Conservation (phyloP, 2,329 filamentous ascomycete species). For the Ophiostoma himal-ulmi region DNA sequence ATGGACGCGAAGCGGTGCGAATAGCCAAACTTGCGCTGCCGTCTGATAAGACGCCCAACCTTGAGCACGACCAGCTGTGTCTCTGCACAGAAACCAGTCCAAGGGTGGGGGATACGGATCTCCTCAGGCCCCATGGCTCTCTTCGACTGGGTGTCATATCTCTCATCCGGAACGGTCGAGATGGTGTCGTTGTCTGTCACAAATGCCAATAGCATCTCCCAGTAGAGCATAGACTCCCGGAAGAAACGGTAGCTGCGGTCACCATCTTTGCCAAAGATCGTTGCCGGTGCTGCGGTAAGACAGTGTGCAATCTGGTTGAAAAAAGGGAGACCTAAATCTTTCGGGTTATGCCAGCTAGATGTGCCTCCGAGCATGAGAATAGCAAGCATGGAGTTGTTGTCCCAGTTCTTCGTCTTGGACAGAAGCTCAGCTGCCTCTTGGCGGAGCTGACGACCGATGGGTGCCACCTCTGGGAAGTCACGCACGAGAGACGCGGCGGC, state of each 20-base stretch:
- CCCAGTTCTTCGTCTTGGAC: slow-evolving; percentile 40
- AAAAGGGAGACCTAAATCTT: slow-evolving; percentile 47
- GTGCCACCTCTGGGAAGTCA: slow-evolving; percentile 47
- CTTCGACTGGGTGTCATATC: background rate
- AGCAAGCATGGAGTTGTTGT: slow-evolving; percentile 46
- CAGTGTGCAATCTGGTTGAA: slow-evolving; percentile 43
- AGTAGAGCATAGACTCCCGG: slow-evolving; percentile 51
- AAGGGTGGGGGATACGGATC: slow-evolving; percentile 40
- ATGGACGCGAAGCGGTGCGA: slow-evolving; percentile 34
- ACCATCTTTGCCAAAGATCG: slow-evolving; percentile 34
- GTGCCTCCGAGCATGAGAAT: slow-evolving; percentile 50
- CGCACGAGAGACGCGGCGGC: slow-evolving; percentile 50
- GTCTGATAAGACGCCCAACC: slow-evolving; percentile 40
- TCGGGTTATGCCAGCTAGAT: slow-evolving; percentile 49
- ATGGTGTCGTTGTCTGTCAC: slow-evolving; percentile 41
- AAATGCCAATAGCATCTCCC: slow-evolving; percentile 55
- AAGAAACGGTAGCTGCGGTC: slow-evolving; percentile 41
- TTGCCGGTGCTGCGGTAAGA: slow-evolving; percentile 30
- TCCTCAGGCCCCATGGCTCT: slow-evolving; percentile 15
- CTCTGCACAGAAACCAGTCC: slow-evolving; percentile 44
- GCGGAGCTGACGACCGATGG: slow-evolving; percentile 46
- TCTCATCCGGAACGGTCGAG: slow-evolving; percentile 32
- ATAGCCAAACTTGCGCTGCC: slow-evolving; percentile 32
- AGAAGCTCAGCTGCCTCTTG: slow-evolving; percentile 48
- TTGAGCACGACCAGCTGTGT: slow-evolving; percentile 42